A percentile compares a stretch with the other conserved stretches of the same genome.
These are phyloP conservation scores for Trametes pubescens DNA, from an alignment of 1,284 basidiomycete genomes.

Conservation along the genomic window DNA sequence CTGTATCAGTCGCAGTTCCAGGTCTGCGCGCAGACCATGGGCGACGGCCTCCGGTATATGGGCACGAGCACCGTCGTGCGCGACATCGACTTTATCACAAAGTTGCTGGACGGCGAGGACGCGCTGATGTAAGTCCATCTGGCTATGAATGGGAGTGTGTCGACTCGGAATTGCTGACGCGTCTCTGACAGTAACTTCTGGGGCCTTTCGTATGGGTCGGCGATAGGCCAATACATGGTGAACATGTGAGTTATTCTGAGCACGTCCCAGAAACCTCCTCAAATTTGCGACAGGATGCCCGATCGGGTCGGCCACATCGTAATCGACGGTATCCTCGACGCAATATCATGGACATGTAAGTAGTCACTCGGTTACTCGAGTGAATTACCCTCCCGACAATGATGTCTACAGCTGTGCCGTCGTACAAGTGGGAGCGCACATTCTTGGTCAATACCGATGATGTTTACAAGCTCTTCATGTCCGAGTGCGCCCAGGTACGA, in stretches of 20 bases:
- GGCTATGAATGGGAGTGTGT: conserved; percentile 36
- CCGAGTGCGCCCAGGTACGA: conserved; percentile 45
- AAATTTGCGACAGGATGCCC: conserved; percentile 37
- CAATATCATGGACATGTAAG: conserved; percentile 41
- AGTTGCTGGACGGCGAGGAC: conserved; percentile 49
- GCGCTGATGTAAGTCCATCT: conserved; percentile 47
- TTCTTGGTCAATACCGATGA: conserved; percentile 44
- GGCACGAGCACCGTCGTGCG: conserved; percentile 52
- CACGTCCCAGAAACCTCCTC: conserved; percentile 24
- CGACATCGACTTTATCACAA: conserved; percentile 53
- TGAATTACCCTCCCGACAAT: neutral
- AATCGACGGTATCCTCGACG: conserved; percentile 39
- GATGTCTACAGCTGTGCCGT: conserved; percentile 38
- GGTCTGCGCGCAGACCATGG: conserved; percentile 49
- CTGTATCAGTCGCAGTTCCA: conserved; percentile 47
- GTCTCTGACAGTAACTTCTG: conserved; percentile 35
- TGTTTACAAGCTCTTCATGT: conserved; percentile 45
- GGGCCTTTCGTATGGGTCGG: conserved; percentile 39
- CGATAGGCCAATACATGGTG: conserved; percentile 39
- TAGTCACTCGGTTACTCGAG: neutral
- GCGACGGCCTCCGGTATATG: conserved; percentile 51
- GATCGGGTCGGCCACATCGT: conserved; percentile 37
- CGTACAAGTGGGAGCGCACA: conserved; percentile 45
- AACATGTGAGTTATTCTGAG: conserved; percentile 33
- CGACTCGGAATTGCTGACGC: conserved; percentile 25